Conservation (phyloP, 192 early-diverging fungal genomes). For the Coemansia sp. region DNA sequence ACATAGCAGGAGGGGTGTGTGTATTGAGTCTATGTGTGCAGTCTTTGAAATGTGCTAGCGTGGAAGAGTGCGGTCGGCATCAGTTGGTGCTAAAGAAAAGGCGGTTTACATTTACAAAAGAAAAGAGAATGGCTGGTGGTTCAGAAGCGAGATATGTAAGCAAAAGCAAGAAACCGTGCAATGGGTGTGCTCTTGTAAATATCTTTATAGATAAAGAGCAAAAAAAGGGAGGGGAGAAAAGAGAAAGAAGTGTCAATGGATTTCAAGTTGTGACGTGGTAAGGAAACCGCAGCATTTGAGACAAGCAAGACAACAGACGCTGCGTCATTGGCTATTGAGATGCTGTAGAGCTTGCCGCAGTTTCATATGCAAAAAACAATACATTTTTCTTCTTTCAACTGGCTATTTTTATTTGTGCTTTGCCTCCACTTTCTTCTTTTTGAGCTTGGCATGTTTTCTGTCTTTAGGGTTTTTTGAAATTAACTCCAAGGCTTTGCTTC, state of each 20-base stretch:
- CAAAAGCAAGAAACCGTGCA: not conserved
- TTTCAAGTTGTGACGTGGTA: not conserved
- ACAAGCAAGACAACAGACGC: too few relatives aligned
- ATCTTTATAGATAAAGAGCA: not conserved
- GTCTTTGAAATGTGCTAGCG: not conserved
- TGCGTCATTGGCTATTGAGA: not conserved
- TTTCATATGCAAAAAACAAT: too few relatives aligned
- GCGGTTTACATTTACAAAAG: not conserved
- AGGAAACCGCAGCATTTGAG: not conserved
- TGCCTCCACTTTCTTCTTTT: too few relatives aligned
- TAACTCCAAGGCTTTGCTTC: too few relatives aligned
- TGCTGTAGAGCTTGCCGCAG: not conserved
- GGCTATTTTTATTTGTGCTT: too few relatives aligned
- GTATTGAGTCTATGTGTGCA: not conserved
- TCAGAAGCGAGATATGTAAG: not conserved
- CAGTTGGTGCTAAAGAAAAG: not conserved
- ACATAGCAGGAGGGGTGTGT: slow-evolving; percentile 15
- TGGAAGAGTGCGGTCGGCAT: not conserved
- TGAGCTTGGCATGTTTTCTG: too few relatives aligned
- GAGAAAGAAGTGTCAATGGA: not conserved
- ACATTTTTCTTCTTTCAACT: too few relatives aligned
- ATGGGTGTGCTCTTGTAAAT: not conserved
- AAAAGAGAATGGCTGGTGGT: not conserved
- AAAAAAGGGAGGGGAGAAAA: not conserved
- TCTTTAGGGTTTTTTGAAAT: too few relatives aligned